Evolutionary conservation across 192 early-diverging fungal genomes (phyloP).

Genomic region (Backusella morwellensis): DNA sequence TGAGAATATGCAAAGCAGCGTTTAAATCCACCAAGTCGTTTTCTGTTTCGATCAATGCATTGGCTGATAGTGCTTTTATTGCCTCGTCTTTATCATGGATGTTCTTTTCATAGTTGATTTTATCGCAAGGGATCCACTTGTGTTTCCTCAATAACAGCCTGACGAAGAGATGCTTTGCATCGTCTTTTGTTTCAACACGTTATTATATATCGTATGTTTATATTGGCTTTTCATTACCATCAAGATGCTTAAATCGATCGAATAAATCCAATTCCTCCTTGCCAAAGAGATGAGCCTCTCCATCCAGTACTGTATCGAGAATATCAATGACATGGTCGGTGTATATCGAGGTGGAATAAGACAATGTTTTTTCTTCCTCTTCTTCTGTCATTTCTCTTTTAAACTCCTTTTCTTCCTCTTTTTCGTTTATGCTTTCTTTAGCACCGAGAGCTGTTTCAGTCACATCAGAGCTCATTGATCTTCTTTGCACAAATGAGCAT

Average conservation of each 20-base stretch:
- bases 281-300: constrained; percentile 39
- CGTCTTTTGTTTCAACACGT: not conserved
- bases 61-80: not conserved
- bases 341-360: constrained; percentile 33
- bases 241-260: constrained; percentile 32
- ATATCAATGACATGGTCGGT: constrained; percentile 39
- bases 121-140: constrained; percentile 32
- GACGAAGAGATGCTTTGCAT: constrained; percentile 43
- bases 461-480: not conserved
- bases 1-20: constrained; percentile 24
- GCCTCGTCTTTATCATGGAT: constrained; percentile 8
- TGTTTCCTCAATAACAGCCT: constrained; percentile 40
- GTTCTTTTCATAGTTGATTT: constrained; percentile 22
- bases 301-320: constrained; percentile 39
- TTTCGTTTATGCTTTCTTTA: not conserved
- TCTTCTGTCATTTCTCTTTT: not conserved
- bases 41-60: constrained; percentile 13
- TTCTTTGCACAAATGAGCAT: not conserved
- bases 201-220: too few relatives aligned
- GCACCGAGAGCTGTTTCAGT: not conserved
- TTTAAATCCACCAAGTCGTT: constrained; percentile 7
- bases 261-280: constrained; percentile 38
- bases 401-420: not conserved
- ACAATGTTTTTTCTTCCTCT: not conserved
- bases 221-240: constrained; percentile 5